Base-by-base conservation (phyloP, 2,329 filamentous ascomycete genomes). In the Neofusicoccum ribis region DNA sequence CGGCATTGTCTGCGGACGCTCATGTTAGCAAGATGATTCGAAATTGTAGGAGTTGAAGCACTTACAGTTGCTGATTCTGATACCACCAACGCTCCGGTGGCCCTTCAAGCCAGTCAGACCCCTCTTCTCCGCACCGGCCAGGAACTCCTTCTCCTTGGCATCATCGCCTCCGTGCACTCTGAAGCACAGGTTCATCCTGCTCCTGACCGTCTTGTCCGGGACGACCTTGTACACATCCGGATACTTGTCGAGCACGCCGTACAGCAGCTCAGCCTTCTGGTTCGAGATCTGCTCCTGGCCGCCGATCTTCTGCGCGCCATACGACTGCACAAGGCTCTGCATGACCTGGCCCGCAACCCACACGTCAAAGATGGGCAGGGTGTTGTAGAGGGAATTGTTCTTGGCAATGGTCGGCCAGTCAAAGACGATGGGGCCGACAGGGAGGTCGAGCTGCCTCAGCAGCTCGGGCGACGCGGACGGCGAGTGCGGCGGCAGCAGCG, bases 381-480 rank as follows among this genome's bases (percentile, higher is more conserved):
- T 98, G 80, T 98, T 98, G 82, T 98, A 98, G 34, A 98, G 84
- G 71, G 91, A 95, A 81, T 96, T 95, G 81, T 96, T 96, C 83
- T 96, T 96, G 46, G 91, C 89, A 69, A 95, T 90, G 0, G 87
- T 92, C 68, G 92, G 89, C 74, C 94, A 98, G 69, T 91, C 87
- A 54, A 98, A 82, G 49, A 97, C 86, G 17, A 91, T 86, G 2
- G 94, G 93, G 0, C 89, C 88, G 46, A 95, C 86, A 1, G 91
- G 88, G n/a, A 96, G 82, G 20, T 86, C 88, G 9, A 97, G 85
- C 66, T 88, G 83, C 66, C 93, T 86, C 73, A 97, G 81, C 54
- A 96, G 81, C 5, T 85, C 81, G 1, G 91, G 81, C 7, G 88
- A 82, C 2, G 92, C 90, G 70, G 91, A 88, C 2, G 84, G 83